Base-by-base conservation (phyloP, 2,329 filamentous ascomycete genomes). In the Tetracladium maxilliforme region DNA sequence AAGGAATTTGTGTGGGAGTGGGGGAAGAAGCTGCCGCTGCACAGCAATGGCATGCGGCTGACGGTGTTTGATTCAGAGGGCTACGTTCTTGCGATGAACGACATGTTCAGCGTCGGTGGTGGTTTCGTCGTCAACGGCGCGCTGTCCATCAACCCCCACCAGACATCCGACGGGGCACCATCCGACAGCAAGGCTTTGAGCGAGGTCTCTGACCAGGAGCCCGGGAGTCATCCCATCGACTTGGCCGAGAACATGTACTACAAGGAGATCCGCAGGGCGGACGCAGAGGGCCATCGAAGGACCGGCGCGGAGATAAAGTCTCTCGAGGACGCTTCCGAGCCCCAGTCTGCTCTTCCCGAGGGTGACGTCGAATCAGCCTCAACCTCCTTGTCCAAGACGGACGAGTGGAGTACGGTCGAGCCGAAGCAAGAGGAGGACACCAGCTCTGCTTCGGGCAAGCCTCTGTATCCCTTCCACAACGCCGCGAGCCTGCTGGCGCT, bases 21-120 rank as follows among this genome's bases (percentile, higher is more conserved):
- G 58, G 54, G 56, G 4, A 52, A 51, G 14, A 63, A 61, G 37
- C 48, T 63, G n/a, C 54, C 58, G 1, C 33, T 61, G 22, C 58
- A 63, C 36, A 63, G 58, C 43, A 63, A 63, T 25, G 58, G 58
- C 21, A 61, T 63, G 58, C 56, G 58, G 2, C 50, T 63, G 26
- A 58, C 48, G n/a, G 58, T 61, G 4, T 63, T 56, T 23, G 56
- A 61, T 28, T 36, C 53, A 4, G 47, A 61, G 3, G 58, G 58
- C 8, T 50, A 45, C 16, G 49, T 59, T 32, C 36, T 62, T 17
- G 58, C 58, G 3, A 58, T 51, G 11, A 63, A 62, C 28, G 58
- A 63, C 32, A 43, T 62, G 32, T 63, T 63, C 34, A 62, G 58
- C 25, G 58, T 63, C 3, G 58, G 58, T 3, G 58, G 58, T n/a